Evolutionary conservation across 805 yeast genomes (phyloP).

Genomic region (Ogataea dorogensis): DNA sequence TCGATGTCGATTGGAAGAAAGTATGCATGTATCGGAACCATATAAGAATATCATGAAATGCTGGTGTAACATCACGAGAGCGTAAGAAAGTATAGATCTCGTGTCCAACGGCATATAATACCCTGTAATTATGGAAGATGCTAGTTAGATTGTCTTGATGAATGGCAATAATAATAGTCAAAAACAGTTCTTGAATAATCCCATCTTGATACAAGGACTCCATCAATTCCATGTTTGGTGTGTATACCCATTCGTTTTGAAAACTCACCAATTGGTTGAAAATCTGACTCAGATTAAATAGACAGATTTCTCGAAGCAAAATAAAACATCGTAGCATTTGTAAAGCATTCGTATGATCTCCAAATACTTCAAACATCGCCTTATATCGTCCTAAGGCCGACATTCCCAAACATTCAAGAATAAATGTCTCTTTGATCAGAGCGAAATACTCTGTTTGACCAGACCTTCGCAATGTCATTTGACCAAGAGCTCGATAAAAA

Average conservation of each 20-base stretch:
- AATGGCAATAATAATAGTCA: constrained; percentile 29
- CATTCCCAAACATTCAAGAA: constrained; percentile 27
- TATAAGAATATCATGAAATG: constrained; percentile 20
- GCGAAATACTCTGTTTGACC: constrained; percentile 12
- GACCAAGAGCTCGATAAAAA: constrained; percentile 29
- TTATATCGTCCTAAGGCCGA: constrained; percentile 27
- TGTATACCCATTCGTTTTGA: constrained; percentile 11
- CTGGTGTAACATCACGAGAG: constrained; percentile 16
- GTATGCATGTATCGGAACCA: constrained; percentile 36
- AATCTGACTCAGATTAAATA: constrained; percentile 21
- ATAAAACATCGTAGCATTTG: constrained; percentile 25
- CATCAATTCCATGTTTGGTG: constrained; percentile 16
- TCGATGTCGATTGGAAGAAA: constrained; percentile 48
- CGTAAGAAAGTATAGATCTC: constrained; percentile 20
- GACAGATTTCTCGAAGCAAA: constrained; percentile 27
- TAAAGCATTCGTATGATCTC: constrained; percentile 28
- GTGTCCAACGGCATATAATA: constrained; percentile 28
- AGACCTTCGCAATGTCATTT: constrained; percentile 12
- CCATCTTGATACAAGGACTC: constrained; percentile 23
- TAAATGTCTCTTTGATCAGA: constrained; percentile 26
- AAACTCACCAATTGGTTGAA: constrained; percentile 19
- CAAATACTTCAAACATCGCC: constrained; percentile 26
- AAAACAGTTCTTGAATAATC: constrained; percentile 25
- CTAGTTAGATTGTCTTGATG: constrained; percentile 32
- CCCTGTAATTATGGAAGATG: constrained; percentile 27